Evolutionary conservation across 805 yeast genomes (phyloP).

Genomic region (Ogataea trehaloabstinens): DNA sequence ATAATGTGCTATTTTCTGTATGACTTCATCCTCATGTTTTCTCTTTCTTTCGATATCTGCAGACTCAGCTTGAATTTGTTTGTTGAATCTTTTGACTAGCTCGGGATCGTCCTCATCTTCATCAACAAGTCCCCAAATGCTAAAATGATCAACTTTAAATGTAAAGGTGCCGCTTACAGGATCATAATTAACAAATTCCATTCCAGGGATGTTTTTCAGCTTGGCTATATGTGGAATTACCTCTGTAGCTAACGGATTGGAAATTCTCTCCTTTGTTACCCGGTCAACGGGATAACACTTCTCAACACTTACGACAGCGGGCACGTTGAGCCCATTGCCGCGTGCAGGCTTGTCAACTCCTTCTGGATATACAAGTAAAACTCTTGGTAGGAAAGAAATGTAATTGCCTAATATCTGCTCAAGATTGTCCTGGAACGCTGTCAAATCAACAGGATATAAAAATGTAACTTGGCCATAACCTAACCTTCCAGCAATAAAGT

Average conservation of each 20-base stretch:
- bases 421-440: constrained; percentile 45
- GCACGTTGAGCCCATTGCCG: constrained; percentile 73
- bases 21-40: constrained; percentile 15
- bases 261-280: constrained; percentile 23
- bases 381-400: constrained; percentile 46
- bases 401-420: constrained; percentile 39
- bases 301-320: constrained; percentile 70
- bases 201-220: constrained; percentile 58
- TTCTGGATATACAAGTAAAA: constrained; percentile 64
- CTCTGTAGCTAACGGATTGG: constrained; percentile 37
- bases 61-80: constrained; percentile 25
- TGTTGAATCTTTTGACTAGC: constrained; percentile 30
- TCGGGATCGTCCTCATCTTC: constrained; percentile 59
- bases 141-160: constrained; percentile 85
- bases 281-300: constrained; percentile 49
- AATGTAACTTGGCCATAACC: constrained; percentile 70
- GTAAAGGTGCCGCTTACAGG: constrained; percentile 74
- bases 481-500: constrained; percentile 66
- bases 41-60: constrained; percentile 18
- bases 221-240: constrained; percentile 47
- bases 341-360: constrained; percentile 51
- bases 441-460: constrained; percentile 64
- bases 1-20: constrained; percentile 22
- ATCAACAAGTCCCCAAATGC: constrained; percentile 87
- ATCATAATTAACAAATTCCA: constrained; percentile 78